Evolutionary conservation across 2,329 filamentous ascomycete genomes (phyloP).

Genomic region (Colletotrichum incanum): DNA sequence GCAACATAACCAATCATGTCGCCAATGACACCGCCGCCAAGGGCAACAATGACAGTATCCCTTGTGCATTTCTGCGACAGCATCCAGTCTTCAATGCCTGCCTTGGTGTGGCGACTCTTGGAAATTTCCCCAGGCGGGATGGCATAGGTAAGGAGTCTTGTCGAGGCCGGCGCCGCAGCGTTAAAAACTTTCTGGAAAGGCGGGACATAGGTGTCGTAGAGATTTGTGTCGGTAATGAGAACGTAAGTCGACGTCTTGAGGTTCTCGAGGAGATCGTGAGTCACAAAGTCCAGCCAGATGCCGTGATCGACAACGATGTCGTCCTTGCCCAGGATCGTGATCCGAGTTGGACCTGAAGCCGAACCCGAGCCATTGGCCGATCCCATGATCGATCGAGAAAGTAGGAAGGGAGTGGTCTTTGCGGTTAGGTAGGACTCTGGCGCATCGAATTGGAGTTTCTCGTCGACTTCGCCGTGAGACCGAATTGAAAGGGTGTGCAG

Average conservation of each 20-base stretch:
- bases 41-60: constrained; percentile 94
- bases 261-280: constrained; percentile 83
- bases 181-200: constrained; percentile 71
- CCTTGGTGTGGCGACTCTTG: constrained; percentile 94
- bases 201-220: constrained; percentile 85
- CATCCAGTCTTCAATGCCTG: constrained; percentile 98
- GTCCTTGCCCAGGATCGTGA: constrained; percentile 89
- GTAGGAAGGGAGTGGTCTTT: neutral
- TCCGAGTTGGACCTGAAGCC: constrained; percentile 65
- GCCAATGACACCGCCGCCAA: constrained; percentile 96
- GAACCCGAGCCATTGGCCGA: constrained; percentile 40
- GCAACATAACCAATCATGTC: constrained; percentile 99
- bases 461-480: neutral
- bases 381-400: constrained; percentile 33
- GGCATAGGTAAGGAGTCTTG: constrained; percentile 86
- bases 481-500: neutral
- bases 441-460: constrained; percentile 21
- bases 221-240: constrained; percentile 96
- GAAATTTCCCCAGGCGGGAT: constrained; percentile 94
- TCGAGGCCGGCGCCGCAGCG: constrained; percentile 55
- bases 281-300: constrained; percentile 88
- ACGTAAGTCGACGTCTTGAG: constrained; percentile 92
- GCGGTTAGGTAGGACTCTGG: neutral
- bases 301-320: constrained; percentile 94
- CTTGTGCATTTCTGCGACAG: constrained; percentile 91